Conservation (phyloP, 768 basidiomycete genomes). For the Phallus indusiatus region DNA sequence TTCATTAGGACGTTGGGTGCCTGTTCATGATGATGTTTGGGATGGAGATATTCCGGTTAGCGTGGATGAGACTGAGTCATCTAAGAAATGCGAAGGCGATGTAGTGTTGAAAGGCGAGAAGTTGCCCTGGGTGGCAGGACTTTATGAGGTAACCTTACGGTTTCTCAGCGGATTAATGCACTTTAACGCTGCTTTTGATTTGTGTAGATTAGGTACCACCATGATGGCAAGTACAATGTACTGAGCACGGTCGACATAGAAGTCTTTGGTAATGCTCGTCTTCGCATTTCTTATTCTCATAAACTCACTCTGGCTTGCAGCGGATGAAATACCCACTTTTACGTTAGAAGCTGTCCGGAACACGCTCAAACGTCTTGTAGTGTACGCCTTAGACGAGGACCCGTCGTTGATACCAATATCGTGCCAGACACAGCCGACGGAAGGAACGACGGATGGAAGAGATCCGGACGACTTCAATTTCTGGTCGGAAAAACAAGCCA, state of each 20-base stretch:
- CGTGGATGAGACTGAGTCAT: conserved; percentile 26
- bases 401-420: conserved; percentile 69
- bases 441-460: conserved; percentile 30
- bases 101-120: conserved; percentile 70
- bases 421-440: conserved; percentile 32
- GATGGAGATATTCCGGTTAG: conserved; percentile 72
- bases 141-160: conserved; percentile 60
- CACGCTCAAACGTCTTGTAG: conserved; percentile 67
- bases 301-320: conserved; percentile 29
- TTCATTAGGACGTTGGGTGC: conserved; percentile 87
- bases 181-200: not conserved
- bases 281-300: not conserved
- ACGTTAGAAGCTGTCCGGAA: conserved; percentile 58
- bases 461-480: conserved; percentile 93
- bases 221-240: conserved; percentile 96
- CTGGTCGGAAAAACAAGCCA: conserved; percentile 86
- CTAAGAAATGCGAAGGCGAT: conserved; percentile 33
- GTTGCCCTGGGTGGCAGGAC: conserved; percentile 78
- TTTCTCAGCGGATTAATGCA: not conserved
- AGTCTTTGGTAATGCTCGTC: conserved; percentile 62
- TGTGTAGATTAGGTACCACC: conserved; percentile 75
- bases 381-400: conserved; percentile 81
- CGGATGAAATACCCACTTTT: conserved; percentile 55
- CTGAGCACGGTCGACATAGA: conserved; percentile 80
- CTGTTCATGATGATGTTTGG: conserved; percentile 88